phyloP scores from a whole-genome alignment of 768 basidiomycete species.

The Galerina sulciceps region DNA sequence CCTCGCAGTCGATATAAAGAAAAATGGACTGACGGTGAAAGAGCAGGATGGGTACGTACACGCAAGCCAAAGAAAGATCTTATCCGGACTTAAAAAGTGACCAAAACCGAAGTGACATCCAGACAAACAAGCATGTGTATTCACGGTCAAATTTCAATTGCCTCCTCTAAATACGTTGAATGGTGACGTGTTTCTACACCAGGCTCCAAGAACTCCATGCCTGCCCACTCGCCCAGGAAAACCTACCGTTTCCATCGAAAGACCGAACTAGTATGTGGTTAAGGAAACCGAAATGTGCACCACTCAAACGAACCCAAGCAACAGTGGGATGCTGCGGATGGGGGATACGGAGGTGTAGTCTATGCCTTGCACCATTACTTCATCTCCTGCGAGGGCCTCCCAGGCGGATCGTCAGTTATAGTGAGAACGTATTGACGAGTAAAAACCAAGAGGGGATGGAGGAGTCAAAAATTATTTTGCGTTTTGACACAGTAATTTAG shows the following conservation, averaged over 20 bases:
- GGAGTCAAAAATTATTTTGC: background rate
- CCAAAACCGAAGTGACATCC: constrained; percentile 16
- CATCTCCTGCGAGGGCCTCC: constrained; percentile 88
- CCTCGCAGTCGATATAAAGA: constrained; percentile 7
- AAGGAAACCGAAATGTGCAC: constrained; percentile 62
- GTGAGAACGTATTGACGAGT: constrained; percentile 36
- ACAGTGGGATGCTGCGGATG: constrained; percentile 57
- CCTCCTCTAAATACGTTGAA: background rate
- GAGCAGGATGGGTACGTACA: constrained; percentile 13
- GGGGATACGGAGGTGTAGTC: constrained; percentile 90
- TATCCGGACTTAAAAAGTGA: constrained; percentile 35
- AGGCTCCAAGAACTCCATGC: background rate
- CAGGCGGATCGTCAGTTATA: constrained; percentile 44
- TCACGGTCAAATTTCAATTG: too few species aligned
- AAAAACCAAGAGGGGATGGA: constrained; percentile 49
- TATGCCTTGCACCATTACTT: constrained; percentile 89
- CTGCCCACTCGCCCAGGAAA: background rate
- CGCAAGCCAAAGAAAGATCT: constrained; percentile 17
- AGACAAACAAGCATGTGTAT: constrained; percentile 2
- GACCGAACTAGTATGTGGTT: background rate
- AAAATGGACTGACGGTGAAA: constrained; percentile 9
- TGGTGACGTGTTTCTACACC: background rate
- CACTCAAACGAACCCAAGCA: constrained; percentile 82
- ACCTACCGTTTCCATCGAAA: background rate
- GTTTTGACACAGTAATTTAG: constrained; percentile 22